Evolutionary conservation across 2,329 filamentous ascomycete genomes (phyloP).

Genomic region (Zymoseptoria crescenta): DNA sequence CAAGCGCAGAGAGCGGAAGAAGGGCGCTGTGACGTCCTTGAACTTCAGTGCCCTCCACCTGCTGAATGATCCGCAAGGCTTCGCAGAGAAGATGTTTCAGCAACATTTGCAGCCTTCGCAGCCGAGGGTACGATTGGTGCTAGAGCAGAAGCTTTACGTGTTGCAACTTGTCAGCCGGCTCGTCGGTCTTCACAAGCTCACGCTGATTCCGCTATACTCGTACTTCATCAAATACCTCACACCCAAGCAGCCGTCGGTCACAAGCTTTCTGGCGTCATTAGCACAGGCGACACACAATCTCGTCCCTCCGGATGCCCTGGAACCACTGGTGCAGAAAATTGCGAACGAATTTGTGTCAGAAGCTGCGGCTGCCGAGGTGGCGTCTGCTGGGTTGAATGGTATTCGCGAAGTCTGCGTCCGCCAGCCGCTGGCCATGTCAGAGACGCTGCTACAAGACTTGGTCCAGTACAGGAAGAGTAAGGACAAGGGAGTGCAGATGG

Average conservation of each 20-base stretch:
- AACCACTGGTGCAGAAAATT: slow-evolving; percentile 88
- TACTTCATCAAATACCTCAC: slow-evolving; percentile 90
- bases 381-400: slow-evolving; percentile 83
- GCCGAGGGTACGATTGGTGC: slow-evolving; percentile 71
- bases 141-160: slow-evolving; percentile 85
- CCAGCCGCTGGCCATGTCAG: slow-evolving; percentile 92
- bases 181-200: slow-evolving; percentile 87
- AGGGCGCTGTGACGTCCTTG: slow-evolving; percentile 74
- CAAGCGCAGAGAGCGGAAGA: slow-evolving; percentile 78
- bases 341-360: slow-evolving; percentile 98
- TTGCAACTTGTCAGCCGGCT: slow-evolving; percentile 84
- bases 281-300: slow-evolving; percentile 87
- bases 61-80: slow-evolving; percentile 87
- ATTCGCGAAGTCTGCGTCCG: slow-evolving; percentile 90
- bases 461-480: slow-evolving; percentile 96
- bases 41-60: slow-evolving; percentile 96
- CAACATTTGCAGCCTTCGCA: slow-evolving; percentile 73
- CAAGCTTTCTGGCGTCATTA: slow-evolving; percentile 83
- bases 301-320: slow-evolving; percentile 84
- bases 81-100: slow-evolving; percentile 80
- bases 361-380: slow-evolving; percentile 82
- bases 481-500: slow-evolving; percentile 99
- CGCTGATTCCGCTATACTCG: slow-evolving; percentile 82
- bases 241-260: slow-evolving; percentile 80
- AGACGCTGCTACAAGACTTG: slow-evolving; percentile 89